These are phyloP conservation scores for Pseudonitzschia pungens DNA, from an alignment of 108 stramenopile species.

Conservation along the genomic window DNA sequence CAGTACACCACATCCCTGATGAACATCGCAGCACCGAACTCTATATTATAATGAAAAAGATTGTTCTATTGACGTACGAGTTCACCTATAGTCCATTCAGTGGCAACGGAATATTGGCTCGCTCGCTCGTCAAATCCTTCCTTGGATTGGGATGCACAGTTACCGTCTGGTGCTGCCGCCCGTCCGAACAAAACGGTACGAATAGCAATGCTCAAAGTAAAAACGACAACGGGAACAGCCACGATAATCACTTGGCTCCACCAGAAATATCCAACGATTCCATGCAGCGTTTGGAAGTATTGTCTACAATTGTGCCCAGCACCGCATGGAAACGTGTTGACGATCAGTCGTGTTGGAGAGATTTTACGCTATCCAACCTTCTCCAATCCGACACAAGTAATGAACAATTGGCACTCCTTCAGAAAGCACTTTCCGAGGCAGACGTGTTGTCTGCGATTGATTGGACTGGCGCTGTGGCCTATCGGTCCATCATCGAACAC, in stretches of 20 bases:
- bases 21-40: too few relatives aligned
- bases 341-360: conserved; percentile 35
- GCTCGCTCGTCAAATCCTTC: conserved; percentile 39
- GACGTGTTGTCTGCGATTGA: conserved; percentile 26
- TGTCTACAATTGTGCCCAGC: conserved; percentile 24
- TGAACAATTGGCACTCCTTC: neutral
- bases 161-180: conserved; percentile 45
- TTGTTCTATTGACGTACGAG: conserved; percentile 13
- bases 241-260: conserved; percentile 5
- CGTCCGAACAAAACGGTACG: conserved; percentile 1
- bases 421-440: neutral
- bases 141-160: conserved; percentile 22
- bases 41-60: neutral
- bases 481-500: conserved; percentile 9
- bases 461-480: conserved; percentile 31
- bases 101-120: conserved; percentile 50
- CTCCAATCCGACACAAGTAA: neutral
- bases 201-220: neutral
- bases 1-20: too few relatives aligned
- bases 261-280: conserved; percentile 5
- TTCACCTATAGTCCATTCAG: conserved; percentile 30
- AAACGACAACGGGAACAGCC: neutral
- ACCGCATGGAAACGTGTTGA: conserved; percentile 43
- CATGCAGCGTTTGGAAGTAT: conserved; percentile 19
- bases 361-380: conserved; percentile 23